Base-by-base conservation (phyloP, 2,329 filamentous ascomycete species). In the Fusarium marasasianum region DNA sequence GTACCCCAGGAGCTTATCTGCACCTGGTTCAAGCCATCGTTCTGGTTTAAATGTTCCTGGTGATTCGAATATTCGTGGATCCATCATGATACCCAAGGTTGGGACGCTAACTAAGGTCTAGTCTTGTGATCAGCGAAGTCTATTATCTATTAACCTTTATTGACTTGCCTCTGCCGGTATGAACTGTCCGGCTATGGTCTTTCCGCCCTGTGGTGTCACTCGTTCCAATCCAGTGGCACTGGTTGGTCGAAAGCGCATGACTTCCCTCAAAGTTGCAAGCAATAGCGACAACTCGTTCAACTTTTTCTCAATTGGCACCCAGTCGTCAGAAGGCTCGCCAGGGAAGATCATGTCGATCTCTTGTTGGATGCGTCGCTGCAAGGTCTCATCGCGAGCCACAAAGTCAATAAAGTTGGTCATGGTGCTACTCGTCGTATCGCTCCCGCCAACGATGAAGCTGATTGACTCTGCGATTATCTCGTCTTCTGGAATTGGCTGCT, bases 91-190 rank as follows among this genome's bases (percentile, higher is more conserved):
- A 6, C 53, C 53, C 8, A 55, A 43, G 6, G 26, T 55, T 31
- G 53, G 53, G 6, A 55, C 37, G 8, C 53, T 55, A 3, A 43
- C 26, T 15, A 55, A 43, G 2, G 53, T 55, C 53, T 55, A 10
- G 10, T 2, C 10, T 7, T 55, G 11, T 26, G 4, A 8, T 55
- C 26, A 55, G 26, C 4, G 3, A 3, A 31, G 11, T 55, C 11
- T 3, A n/a, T 2, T 0, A 8, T 22, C 50, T 29, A 4, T 9
- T 31, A 20, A 7, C 15, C 7, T n/a, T 22, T 9, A 8, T n/a
- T 3, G 3, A 14, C 24, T 10, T n/a, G 24, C 53, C 3, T 20
- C 8, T 11, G 18, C 53, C 17, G 37, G 37, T 10, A 55, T 55
- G 22, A 55, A 55, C 20, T 24, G 37, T 24, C 53, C 37, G 18